Conservation (phyloP, 495 filamentous ascomycete species). For the Paragyromitra xinjiangensis region DNA sequence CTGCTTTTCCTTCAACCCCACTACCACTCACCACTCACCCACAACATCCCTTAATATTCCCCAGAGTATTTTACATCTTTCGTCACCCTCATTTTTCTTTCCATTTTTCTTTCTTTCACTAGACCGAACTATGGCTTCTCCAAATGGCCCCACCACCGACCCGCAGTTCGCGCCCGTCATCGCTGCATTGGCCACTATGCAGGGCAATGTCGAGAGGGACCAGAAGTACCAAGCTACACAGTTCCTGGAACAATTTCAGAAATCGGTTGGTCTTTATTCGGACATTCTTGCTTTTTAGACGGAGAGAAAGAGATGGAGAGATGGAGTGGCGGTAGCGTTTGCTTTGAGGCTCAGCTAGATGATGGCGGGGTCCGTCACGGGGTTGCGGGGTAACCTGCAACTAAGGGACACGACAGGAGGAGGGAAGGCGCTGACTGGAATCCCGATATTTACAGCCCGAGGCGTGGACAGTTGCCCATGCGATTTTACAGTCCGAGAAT, state of each 20-base stretch:
- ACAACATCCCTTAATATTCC: slow-evolving; percentile 29
- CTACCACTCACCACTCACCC: slow-evolving; percentile 18
- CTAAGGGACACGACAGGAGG: slow-evolving; percentile 47
- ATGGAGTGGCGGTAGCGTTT: slow-evolving; percentile 35
- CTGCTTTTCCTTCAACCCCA: slow-evolving; percentile 15
- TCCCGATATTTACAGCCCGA: slow-evolving; percentile 67
- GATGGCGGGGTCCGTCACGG: slow-evolving; percentile 54
- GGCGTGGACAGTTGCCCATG: slow-evolving; percentile 88
- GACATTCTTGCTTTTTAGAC: slow-evolving; percentile 56
- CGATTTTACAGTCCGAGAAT: slow-evolving; percentile 77
- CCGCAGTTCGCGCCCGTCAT: slow-evolving; percentile 85
- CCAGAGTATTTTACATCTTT: slow-evolving; percentile 4
- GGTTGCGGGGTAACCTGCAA: slow-evolving; percentile 57
- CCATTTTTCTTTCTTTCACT: slow-evolving; percentile 19
- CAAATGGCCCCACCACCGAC: slow-evolving; percentile 63
- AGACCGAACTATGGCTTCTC: slow-evolving; percentile 72
- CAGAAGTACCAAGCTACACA: slow-evolving; percentile 90
- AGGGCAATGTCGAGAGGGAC: slow-evolving; percentile 77
- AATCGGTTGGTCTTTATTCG: slow-evolving; percentile 75
- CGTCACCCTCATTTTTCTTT: slow-evolving; percentile 9
- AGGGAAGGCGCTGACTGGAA: slow-evolving; percentile 56
- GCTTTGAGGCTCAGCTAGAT: slow-evolving; percentile 53
- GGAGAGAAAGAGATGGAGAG: slow-evolving; percentile 51
- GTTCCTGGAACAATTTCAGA: slow-evolving; percentile 95
- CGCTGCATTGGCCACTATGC: slow-evolving; percentile 88